phyloP scores from a whole-genome alignment of 2,329 filamentous ascomycete species.

The Sporothrix mexicana region DNA sequence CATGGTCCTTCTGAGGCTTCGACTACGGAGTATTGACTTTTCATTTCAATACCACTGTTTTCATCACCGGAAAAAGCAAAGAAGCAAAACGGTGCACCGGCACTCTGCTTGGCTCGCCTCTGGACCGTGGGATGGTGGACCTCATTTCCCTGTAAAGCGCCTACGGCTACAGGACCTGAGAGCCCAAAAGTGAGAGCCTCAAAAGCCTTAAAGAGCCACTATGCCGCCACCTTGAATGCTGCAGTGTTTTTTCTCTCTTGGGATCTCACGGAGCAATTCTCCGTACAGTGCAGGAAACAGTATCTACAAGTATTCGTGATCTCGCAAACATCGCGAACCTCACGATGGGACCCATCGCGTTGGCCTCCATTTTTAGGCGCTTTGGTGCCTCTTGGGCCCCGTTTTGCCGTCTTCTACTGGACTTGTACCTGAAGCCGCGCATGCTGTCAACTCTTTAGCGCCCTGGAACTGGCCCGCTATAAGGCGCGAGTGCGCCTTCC shows the following conservation, averaged over 20 bases:
- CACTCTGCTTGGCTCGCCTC: constrained; percentile 27
- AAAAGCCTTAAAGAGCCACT: neutral
- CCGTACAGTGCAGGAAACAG: neutral
- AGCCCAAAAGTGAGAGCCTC: neutral
- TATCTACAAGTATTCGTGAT: neutral
- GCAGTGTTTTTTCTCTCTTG: neutral
- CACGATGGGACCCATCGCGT: too few species aligned
- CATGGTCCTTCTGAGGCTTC: constrained; percentile 6
- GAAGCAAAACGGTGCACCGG: neutral
- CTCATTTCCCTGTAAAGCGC: constrained; percentile 23
- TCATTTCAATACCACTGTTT: neutral
- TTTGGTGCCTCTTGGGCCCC: neutral
- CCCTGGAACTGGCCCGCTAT: constrained; percentile 12
- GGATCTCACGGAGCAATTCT: neutral
- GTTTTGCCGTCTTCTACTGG: neutral
- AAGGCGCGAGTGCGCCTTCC: constrained; percentile 31
- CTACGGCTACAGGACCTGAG: neutral
- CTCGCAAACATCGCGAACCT: too few species aligned
- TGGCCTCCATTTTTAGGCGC: neutral
- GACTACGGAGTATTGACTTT: neutral
- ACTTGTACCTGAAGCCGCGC: constrained; percentile 26
- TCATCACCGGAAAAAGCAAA: neutral
- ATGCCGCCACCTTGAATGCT: neutral
- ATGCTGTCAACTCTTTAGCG: constrained; percentile 24
- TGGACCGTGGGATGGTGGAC: constrained; percentile 20